Conservation (phyloP, 1,139 yeast species). For the Suhomyces wounanorum region DNA sequence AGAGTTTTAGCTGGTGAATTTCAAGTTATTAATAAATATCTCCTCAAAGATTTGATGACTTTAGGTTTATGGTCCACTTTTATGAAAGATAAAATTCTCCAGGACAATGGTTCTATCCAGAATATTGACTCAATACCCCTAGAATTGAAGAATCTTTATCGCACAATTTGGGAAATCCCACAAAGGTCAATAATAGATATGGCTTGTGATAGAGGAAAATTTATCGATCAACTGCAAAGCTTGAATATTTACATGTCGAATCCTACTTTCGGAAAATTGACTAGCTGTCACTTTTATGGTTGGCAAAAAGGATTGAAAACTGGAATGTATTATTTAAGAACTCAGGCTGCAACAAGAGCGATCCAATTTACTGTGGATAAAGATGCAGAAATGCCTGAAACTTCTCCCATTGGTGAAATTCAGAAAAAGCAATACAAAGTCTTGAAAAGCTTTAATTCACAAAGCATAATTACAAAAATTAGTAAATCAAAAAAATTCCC, state of each 20-base stretch:
- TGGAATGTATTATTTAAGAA: constrained; percentile 64
- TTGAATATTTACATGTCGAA: constrained; percentile 56
- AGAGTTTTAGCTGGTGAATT: constrained; percentile 64
- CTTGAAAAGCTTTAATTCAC: background rate
- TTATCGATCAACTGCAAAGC: constrained; percentile 61
- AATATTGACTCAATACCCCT: constrained; percentile 52
- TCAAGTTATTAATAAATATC: constrained; percentile 60
- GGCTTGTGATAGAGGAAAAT: constrained; percentile 64
- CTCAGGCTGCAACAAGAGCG: constrained; percentile 94
- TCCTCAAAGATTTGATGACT: constrained; percentile 55
- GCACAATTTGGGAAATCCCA: constrained; percentile 63
- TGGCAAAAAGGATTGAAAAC: constrained; percentile 67
- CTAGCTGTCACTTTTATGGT: constrained; percentile 62
- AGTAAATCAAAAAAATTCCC: background rate
- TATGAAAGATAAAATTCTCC: constrained; percentile 54
- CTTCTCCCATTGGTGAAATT: background rate
- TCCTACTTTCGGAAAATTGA: constrained; percentile 60
- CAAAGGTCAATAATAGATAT: constrained; percentile 58
- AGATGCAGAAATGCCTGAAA: constrained; percentile 7
- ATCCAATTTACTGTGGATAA: constrained; percentile 85
- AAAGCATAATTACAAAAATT: background rate
- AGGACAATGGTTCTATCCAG: constrained; percentile 59
- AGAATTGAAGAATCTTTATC: constrained; percentile 52
- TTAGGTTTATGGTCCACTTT: constrained; percentile 57
- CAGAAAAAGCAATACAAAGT: constrained; percentile 23